Conservation (phyloP, 371 early-diverging fungal genomes). For the Mucor mucedo region DNA sequence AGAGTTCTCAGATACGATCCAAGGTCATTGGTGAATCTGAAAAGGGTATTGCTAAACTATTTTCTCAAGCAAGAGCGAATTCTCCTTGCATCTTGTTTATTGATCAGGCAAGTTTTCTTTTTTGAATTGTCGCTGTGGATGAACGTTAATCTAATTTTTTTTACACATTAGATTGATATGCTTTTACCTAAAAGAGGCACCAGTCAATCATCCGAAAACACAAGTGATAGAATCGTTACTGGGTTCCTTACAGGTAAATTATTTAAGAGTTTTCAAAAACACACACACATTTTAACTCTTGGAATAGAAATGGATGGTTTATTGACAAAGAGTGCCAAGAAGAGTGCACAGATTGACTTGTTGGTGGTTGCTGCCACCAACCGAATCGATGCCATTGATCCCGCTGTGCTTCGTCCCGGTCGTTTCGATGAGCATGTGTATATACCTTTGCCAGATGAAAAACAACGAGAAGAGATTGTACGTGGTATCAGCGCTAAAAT, state of each 20-base stretch:
- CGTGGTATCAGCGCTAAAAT: conserved; percentile 63
- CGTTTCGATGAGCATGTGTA: conserved; percentile 98
- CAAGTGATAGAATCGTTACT: conserved; percentile 81
- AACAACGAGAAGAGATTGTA: conserved; percentile 60
- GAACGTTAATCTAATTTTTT: neutral
- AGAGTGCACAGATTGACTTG: conserved; percentile 61
- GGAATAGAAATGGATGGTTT: conserved; percentile 83
- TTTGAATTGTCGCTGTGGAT: too few relatives aligned
- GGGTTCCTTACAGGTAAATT: conserved; percentile 69
- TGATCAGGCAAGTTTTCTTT: conserved; percentile 64
- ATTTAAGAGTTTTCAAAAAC: neutral
- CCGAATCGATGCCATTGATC: conserved; percentile 83
- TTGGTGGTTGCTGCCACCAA: conserved; percentile 76
- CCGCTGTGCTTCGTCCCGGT: conserved; percentile 97
- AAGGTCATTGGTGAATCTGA: conserved; percentile 88
- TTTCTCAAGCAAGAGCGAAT: conserved; percentile 76
- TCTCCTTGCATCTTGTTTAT: conserved; percentile 86
- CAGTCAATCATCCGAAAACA: conserved; percentile 74
- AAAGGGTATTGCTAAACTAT: conserved; percentile 72
- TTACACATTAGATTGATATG: conserved; percentile 65
- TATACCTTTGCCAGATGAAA: conserved; percentile 90
- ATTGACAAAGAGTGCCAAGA: conserved; percentile 50
- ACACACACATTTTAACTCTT: neutral
- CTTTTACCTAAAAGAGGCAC: conserved; percentile 74
- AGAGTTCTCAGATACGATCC: conserved; percentile 79